Base-by-base conservation (phyloP, 2,329 filamentous ascomycete genomes). In the Fusarium beomiforme region DNA sequence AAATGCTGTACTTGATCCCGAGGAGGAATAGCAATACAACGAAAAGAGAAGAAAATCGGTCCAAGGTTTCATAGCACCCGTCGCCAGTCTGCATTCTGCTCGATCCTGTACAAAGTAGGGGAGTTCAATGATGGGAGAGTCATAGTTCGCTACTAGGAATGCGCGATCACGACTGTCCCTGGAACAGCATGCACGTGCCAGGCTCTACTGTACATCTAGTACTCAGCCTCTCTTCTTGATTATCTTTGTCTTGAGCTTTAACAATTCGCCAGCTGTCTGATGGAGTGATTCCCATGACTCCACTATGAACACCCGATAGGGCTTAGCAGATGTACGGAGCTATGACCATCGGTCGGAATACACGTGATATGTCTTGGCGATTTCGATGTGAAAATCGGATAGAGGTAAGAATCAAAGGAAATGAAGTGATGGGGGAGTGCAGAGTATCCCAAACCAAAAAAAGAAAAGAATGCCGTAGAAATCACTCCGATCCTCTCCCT, bases 1-100 rank as follows among this genome's bases (percentile, higher is more conserved):
- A 63, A 88, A 89, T 54, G 85, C 95, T 67, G 93, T 97, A 29
- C 84, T 97, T 67, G 93, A 93, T 76, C 82, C 85, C 14, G 89
- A 91, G 69, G 80, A 81, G 68, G 83, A 81, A 58, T 77, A 44
- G 77, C 16, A 33, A 37, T 46, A 23, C 21, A 36, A 51, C n/a
- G 31, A 21, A n/a, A n/a, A n/a, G n/a, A n/a, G n/a, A n/a, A n/a
- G 29, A 67, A 60, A 49, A 49, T 51, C 36, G 31, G 29, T 47
- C 31, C 24, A 57, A 31, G 24, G 50, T 57, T 14, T 33, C 62
- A 36, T 21, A 68, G 17, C 17, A 14, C 31, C 17, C 31, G 34
- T 43, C 47, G 23, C 33, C 24, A 49, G 36, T 41, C 46, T 34
- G 10, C 17, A n/a, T 34, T 59, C 47, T n/a, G 19, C 34, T 50